Evolutionary conservation across 495 filamentous ascomycete species (phyloP).

Genomic region (Penicillium paxilli): DNA sequence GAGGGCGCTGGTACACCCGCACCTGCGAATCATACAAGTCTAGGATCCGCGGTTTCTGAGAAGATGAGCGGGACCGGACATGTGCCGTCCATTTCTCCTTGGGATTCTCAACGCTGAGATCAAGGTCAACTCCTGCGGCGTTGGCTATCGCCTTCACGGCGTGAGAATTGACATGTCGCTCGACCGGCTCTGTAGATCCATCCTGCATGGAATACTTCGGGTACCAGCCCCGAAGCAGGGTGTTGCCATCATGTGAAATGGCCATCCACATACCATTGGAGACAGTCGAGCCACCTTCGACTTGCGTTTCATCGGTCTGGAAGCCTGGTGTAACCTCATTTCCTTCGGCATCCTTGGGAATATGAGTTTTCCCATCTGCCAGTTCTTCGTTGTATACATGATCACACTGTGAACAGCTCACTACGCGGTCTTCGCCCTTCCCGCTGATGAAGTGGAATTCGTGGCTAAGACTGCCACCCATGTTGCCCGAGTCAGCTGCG

Average conservation of each 20-base stretch:
- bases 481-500: conserved; percentile 89
- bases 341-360: conserved; percentile 4
- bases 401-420: conserved; percentile 71
- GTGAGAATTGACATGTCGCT: conserved; percentile 66
- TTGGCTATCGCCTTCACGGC: conserved; percentile 63
- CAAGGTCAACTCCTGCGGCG: conserved; percentile 64
- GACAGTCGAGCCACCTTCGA: conserved; percentile 30
- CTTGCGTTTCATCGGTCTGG: conserved; percentile 27
- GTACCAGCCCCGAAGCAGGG: conserved; percentile 68
- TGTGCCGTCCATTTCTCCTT: conserved; percentile 54
- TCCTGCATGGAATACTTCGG: conserved; percentile 45
- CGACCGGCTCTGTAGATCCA: conserved; percentile 29
- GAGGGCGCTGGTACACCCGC: conserved; percentile 44
- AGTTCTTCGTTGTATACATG: conserved; percentile 88
- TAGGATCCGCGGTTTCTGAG: conserved; percentile 31
- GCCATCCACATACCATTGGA: conserved; percentile 60
- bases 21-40: conserved; percentile 49
- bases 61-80: conserved; percentile 28
- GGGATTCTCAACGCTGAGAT: conserved; percentile 66
- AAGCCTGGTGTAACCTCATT: conserved; percentile 23
- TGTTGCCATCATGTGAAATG: conserved; percentile 66
- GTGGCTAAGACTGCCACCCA: conserved; percentile 90
- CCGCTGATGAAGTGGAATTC: conserved; percentile 86
- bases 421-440: conserved; percentile 82
- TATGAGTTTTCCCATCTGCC: conserved; percentile 46